These are phyloP conservation scores for Metschnikowia rubicola DNA, from an alignment of 805 yeast species.

Conservation along the genomic window DNA sequence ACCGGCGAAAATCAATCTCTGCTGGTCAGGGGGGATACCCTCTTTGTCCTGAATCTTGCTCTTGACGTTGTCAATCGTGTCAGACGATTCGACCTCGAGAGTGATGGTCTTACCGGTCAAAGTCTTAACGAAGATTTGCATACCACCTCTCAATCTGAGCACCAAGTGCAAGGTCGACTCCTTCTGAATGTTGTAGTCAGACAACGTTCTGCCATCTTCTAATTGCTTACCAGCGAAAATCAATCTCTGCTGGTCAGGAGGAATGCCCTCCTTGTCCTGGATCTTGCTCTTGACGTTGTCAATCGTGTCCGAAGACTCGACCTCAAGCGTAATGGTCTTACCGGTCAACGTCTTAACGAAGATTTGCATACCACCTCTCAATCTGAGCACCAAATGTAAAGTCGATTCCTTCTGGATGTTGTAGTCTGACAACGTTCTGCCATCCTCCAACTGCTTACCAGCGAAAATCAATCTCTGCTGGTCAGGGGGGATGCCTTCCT, in stretches of 20 bases:
- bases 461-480: conserved; percentile 45
- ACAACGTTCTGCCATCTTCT: conserved; percentile 93
- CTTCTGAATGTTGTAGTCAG: conserved; percentile 98
- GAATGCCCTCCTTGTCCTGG: conserved; percentile 96
- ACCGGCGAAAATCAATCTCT: conserved; percentile 45
- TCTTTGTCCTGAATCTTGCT: conserved; percentile 43
- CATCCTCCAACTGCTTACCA: conserved; percentile 46
- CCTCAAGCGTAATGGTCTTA: conserved; percentile 82
- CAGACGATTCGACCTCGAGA: conserved; percentile 95
- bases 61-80: conserved; percentile 89
- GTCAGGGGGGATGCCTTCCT: conserved; percentile 45
- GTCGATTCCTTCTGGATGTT: conserved; percentile 47
- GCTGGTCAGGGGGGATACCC: conserved; percentile 47
- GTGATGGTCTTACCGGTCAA: conserved; percentile 68
- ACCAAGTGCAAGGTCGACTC: conserved; percentile 96
- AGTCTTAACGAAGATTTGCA: conserved; percentile 45
- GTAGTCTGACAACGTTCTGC: conserved; percentile 34
- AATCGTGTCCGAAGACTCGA: conserved; percentile 95
- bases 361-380: conserved; percentile 58
- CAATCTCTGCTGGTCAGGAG: conserved; percentile 96
- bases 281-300: conserved; percentile 92
- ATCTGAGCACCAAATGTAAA: conserved; percentile 20
- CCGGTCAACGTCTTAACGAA: conserved; percentile 55
- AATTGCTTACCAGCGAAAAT: conserved; percentile 97
- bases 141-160: conserved; percentile 96